Evolutionary conservation across 1,284 basidiomycete genomes (phyloP).

Genomic region (Ganoderma sp.): DNA sequence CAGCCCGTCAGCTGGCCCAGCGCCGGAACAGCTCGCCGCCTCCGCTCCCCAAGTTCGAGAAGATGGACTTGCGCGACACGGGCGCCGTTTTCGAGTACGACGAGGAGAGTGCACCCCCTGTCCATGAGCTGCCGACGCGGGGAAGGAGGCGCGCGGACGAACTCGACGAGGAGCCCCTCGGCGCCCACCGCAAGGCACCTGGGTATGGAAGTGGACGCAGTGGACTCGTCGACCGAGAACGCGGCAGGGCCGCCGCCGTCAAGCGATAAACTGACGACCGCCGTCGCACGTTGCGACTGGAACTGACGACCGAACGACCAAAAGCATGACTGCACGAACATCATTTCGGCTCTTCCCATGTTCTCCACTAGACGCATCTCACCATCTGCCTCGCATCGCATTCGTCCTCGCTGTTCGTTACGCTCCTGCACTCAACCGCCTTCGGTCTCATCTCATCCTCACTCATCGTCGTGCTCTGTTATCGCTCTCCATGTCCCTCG

Average conservation of each 20-base stretch:
- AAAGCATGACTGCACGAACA: slow-evolving; percentile 29
- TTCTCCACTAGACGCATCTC: slow-evolving; percentile 27
- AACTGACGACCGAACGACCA: slow-evolving; percentile 30
- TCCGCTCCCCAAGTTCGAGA: slow-evolving; percentile 35
- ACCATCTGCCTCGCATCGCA: slow-evolving; percentile 21
- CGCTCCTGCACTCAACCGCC: slow-evolving; percentile 4
- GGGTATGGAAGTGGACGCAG: slow-evolving; percentile 40
- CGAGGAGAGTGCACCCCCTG: slow-evolving; percentile 20
- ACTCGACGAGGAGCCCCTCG: slow-evolving; percentile 32
- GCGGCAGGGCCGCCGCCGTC: slow-evolving; percentile 23
- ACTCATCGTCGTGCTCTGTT: slow-evolving; percentile 29
- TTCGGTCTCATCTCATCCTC: slow-evolving; percentile 19
- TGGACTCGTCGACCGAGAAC: slow-evolving; percentile 38
- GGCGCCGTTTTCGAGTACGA: slow-evolving; percentile 33
- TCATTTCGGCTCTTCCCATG: slow-evolving; percentile 16
- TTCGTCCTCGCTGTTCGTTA: slow-evolving; percentile 16
- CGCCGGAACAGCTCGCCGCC: slow-evolving; percentile 40
- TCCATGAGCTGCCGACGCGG: slow-evolving; percentile 21
- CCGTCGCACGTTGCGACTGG: slow-evolving; percentile 14
- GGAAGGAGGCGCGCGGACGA: slow-evolving; percentile 38
- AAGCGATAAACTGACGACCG: slow-evolving; percentile 21
- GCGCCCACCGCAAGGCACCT: slow-evolving; percentile 30
- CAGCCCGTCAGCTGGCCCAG: slow-evolving; percentile 27
- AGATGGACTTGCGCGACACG: slow-evolving; percentile 29
- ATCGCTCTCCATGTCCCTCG: slow-evolving; percentile 15